Base-by-base conservation (phyloP, 495 filamentous ascomycete genomes). In the Peziza echinospora region DNA sequence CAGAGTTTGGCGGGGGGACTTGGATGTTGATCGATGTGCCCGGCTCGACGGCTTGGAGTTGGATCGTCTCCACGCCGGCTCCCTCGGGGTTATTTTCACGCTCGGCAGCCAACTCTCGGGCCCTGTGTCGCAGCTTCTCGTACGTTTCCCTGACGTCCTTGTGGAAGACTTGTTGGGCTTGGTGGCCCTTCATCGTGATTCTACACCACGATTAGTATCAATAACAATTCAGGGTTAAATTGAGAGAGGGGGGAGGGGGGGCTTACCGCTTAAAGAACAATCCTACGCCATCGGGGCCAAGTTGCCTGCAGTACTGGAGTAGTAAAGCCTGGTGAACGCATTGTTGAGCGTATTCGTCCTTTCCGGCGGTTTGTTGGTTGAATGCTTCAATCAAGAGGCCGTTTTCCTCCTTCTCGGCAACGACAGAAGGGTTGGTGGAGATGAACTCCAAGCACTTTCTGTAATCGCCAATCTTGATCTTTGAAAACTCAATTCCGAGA, bases 241-340 rank as follows among this genome's bases (percentile, higher is more conserved):
- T 46, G 16, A 8, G 17, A 34, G 10, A 10, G 45, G 46, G 9
- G 39, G 6, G 34, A 9, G 44, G 45, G 21, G 41, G 13, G 34
- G 30, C 45, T 26, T 66, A 73, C 73, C 78, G 75, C 64, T 84
- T 91, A 70, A 97, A 96, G 72, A 97, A 97, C 8, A 97, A 63
- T 21, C 74, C 71, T 5, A 94, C 82, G 4, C 91, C 89, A 57
- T 96, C 86, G 30, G 71, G 72, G 44, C 87, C 86, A 5, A 97
- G 67, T 11, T 80, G 77, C 19, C 85, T 73, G 65, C 89, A 97
- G 65, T 96, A 97, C 63, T 96, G 91, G 22, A 96, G 64, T 19
- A 97, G 68, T 8, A 97, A 68, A 9, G 77, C 87, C 60, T 94
- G 85, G 64, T 97, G 89, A 24, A 97, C 86, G 62, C 82, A 94